These are phyloP conservation scores for Stemphylium vesicarium DNA, from an alignment of 2,329 filamentous ascomycete genomes.

Conservation along the genomic window DNA sequence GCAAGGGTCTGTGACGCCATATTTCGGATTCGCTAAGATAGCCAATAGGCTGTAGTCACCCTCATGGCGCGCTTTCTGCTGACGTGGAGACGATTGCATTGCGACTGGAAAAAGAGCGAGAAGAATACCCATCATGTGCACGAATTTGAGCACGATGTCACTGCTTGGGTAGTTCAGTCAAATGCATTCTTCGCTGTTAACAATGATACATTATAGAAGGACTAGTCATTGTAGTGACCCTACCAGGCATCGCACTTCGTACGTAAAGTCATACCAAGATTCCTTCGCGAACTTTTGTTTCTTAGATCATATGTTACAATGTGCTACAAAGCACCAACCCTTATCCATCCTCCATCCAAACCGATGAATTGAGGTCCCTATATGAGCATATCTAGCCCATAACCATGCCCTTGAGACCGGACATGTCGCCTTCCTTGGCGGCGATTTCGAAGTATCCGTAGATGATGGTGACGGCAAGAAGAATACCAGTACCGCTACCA, in stretches of 20 bases:
- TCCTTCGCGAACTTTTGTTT: slow-evolving; percentile 18
- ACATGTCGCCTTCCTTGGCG: slow-evolving; percentile 95
- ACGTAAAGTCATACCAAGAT: slow-evolving; percentile 9
- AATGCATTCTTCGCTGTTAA: slow-evolving; percentile 3
- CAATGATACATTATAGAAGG: slow-evolving; percentile 16
- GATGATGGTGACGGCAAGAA: slow-evolving; percentile 99
- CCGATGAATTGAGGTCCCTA: slow-evolving; percentile 3
- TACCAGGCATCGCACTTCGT: slow-evolving; percentile 6
- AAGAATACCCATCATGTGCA: too few species aligned
- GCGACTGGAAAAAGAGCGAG: too few species aligned
- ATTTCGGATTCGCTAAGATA: slow-evolving; percentile 12
- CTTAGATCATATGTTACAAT: slow-evolving; percentile 19
- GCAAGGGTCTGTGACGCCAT: not conserved
- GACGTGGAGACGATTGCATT: too few species aligned
- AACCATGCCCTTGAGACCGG: slow-evolving; percentile 73
- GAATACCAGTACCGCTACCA: slow-evolving; percentile 95
- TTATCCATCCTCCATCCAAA: slow-evolving; percentile 7
- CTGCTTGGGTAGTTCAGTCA: not conserved
- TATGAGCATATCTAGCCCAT: slow-evolving; percentile 51
- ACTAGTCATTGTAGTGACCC: slow-evolving; percentile 3
- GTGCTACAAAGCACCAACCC: slow-evolving; percentile 13
- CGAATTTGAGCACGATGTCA: too few species aligned
- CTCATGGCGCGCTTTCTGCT: too few species aligned
- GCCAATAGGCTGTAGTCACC: not conserved
- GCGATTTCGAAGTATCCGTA: slow-evolving; percentile 99